Percentiles rank a stretch among this genome's conserved stretches.
Conservation (phyloP, 129 eudicot genomes). For the Artemisia tridentata region DNA sequence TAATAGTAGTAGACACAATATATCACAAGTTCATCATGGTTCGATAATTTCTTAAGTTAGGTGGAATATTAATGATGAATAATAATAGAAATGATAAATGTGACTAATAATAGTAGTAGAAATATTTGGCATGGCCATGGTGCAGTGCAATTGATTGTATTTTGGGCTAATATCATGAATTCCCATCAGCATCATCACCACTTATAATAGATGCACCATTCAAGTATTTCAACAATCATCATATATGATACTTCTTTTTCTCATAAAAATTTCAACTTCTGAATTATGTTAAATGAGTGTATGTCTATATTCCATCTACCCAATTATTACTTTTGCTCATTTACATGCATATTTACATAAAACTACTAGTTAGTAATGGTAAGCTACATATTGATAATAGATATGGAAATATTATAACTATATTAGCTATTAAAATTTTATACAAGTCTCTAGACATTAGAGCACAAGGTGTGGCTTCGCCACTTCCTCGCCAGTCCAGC, state of each 20-base stretch:
- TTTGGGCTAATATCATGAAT: conserved; percentile 25
- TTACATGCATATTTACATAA: no score
- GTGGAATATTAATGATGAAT: conserved; percentile 16
- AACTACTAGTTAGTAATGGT: no score
- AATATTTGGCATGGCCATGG: conserved; percentile 13
- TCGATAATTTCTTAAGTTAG: conserved; percentile 14
- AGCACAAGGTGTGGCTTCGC: no score
- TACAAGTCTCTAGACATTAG: no score
- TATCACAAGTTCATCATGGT: not conserved
- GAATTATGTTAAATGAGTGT: no score
- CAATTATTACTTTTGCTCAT: no score
- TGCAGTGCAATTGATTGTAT: conserved; percentile 35
- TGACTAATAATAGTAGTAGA: not conserved
- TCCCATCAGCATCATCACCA: conserved; percentile 24
- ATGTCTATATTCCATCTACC: no score
- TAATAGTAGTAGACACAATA: not conserved
- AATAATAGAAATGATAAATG: not conserved
- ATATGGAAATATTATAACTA: no score
- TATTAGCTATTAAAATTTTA: no score
- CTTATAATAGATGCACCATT: conserved; percentile 24
- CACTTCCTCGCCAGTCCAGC: no score
- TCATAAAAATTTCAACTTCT: no score
- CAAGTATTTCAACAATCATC: conserved; percentile 23
- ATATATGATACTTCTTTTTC: conserved; percentile 18
- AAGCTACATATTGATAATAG: no score